Evolutionary conservation across 2,329 filamentous ascomycete species (phyloP).

Genomic region (Aureobasidium uvarum): DNA sequence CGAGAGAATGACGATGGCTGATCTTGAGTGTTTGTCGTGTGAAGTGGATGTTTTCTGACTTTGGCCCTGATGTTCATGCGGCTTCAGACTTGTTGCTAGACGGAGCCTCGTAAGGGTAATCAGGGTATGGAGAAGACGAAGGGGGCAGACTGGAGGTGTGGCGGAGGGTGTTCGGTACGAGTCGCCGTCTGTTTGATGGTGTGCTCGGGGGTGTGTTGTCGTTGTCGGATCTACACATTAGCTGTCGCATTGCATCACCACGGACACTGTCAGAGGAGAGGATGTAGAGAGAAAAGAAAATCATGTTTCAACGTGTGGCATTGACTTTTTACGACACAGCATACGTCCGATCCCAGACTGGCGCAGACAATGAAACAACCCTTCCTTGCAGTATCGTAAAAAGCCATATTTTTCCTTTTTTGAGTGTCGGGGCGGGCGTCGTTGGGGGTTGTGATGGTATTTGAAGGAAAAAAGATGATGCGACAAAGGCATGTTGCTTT

Average conservation of each 20-base stretch:
- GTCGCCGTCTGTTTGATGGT: not conserved
- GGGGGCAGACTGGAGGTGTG: not conserved
- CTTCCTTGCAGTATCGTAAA: slow-evolving; percentile 22
- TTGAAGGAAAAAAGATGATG: slow-evolving; percentile 19
- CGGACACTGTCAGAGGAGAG: not conserved
- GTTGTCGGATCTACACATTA: not conserved
- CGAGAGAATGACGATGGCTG: not conserved
- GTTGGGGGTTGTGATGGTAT: slow-evolving; percentile 21
- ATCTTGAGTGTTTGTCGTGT: not conserved
- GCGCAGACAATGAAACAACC: slow-evolving; percentile 5
- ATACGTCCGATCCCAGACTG: slow-evolving; percentile 1
- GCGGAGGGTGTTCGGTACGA: not conserved
- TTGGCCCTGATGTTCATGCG: not conserved
- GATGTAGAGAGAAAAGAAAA: slow-evolving; percentile 1
- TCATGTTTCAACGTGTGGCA: slow-evolving; percentile 25
- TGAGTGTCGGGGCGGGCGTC: not conserved
- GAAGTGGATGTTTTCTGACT: not conserved
- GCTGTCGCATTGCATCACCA: not conserved
- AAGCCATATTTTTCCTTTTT: slow-evolving; percentile 22
- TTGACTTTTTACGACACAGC: slow-evolving; percentile 23
- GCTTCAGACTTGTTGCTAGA: not conserved
- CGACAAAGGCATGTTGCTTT: slow-evolving; percentile 24
- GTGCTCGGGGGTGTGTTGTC: not conserved
- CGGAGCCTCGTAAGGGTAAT: not conserved
- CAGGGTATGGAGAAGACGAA: not conserved